Base-by-base conservation (phyloP, 1,139 yeast species). In the Hanseniaspora sp. region DNA sequence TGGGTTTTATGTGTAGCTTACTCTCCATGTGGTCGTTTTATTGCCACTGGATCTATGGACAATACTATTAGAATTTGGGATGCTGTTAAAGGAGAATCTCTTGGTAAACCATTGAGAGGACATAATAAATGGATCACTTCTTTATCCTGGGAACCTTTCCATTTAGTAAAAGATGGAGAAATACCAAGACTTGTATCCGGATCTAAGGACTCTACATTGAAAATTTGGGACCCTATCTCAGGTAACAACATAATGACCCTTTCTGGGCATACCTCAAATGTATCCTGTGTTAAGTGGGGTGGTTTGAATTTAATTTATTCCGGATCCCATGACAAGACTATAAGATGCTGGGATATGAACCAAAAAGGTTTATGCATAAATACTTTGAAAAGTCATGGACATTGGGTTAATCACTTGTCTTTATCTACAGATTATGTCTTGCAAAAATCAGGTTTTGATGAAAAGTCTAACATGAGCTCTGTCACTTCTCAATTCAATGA, bases 11-110 rank as follows among this genome's bases (percentile, higher is more conserved):
- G 95, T 64, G 96, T 85, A n/a, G 74, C 86, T 5, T 92, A 95
- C 82, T 84, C 95, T 18, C 96, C 98, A 3, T 87, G 87, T 68
- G 98, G 96, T 18, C 80, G 80, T 58, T 74, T 82, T 66, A 79
- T 92, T 53, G 99, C 98, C 11, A 92, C 98, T 0, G 98, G 98
- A 0, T 83, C 95, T 29, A 88, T 87, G 96, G 98, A 92, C 67
- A 81, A 78, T 63, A 86, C 95, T 2, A 75, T 92, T 30, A 74
- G 96, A 61, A 68, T 92, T 46, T 94, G 98, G 97, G 90, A 86
- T 59, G 77, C 88, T 5, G 72, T 71, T 35, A 77, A 81, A 38
- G 98, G 98, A 8, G 76, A 78, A 58, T 78, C 83, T 11, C 58
- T 85, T 28, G 97, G 97, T 11, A 76, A 76, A 55, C 78, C 95